Base-by-base conservation (phyloP, 108 stramenopile genomes). In the Nitzschia sp. region DNA sequence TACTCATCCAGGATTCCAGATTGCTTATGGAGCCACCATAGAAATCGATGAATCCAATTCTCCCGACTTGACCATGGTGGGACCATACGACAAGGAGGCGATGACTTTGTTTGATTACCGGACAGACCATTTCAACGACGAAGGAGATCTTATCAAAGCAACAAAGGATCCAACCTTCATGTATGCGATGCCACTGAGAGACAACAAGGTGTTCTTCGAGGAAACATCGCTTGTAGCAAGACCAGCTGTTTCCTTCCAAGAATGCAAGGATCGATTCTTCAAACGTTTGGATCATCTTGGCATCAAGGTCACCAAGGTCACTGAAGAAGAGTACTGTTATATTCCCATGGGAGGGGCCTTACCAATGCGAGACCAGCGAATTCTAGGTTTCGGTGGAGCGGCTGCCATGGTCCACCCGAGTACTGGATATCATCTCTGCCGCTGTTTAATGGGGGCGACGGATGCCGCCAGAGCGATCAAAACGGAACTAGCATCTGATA, bases 81-180 rank as follows among this genome's bases (percentile, higher is more conserved):
- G 95, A 35, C 95, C 95, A 1, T 98, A 98, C 63, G 89, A 85
- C 54, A 90, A 89, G 69, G 94, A 96, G 50, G 92, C 94, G 44
- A 98, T 98, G 96, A 92, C 95, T 0, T 68, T 98, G 28, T 96
- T 98, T 74, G 97, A 98, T 73, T 98, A 98, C 75, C 85, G 97
- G 46, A 96, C 95, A 13, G 91, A 96, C 82, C 92, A 96, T 68
- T 87, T 92, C 53, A 59, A 69, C 16, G 64, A 52, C 3, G 76
- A 75, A 19, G 82, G 77, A 28, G 80, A 68, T 47, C 34, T 66
- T 2, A 61, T 46, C 21, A 63, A 59, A 25, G 87, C 87, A 22
- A 80, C 59, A 50, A 73, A 71, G 6, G 87, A 75, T n/a, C 96
- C 96, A 1, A 96, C 96, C 15, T 98, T 98, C 75, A 93, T 96